Evolutionary conservation across 345 rosid species (phyloP).

Genomic region (Linum trigynum): DNA sequence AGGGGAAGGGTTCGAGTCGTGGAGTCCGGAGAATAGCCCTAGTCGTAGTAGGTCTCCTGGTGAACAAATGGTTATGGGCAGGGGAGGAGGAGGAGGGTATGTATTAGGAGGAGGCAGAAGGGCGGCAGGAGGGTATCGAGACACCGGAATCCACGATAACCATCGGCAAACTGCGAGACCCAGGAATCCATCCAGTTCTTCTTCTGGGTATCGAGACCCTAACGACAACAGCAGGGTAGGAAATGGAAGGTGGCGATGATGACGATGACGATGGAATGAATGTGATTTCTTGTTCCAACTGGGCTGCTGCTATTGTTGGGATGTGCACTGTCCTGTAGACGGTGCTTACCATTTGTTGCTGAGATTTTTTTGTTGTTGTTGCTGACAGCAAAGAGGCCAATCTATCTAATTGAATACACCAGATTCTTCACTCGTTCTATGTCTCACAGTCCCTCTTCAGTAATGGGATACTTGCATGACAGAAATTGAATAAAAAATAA

Average conservation of each 20-base stretch:
- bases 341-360: too few species aligned
- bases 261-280: background rate
- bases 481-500: too few species aligned
- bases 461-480: too few species aligned
- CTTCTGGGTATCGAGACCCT: constrained; percentile 37
- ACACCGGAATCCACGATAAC: constrained; percentile 23
- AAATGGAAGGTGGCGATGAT: constrained; percentile 46
- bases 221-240: constrained; percentile 21
- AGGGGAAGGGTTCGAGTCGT: constrained; percentile 58
- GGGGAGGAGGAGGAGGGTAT: constrained; percentile 7
- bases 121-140: constrained; percentile 16
- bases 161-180: constrained; percentile 13
- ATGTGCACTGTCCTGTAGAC: too few species aligned
- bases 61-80: background rate
- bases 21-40: constrained; percentile 86
- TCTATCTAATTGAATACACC: too few species aligned
- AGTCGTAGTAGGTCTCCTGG: constrained; percentile 25
- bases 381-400: too few species aligned
- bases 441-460: too few species aligned
- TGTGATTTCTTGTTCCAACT: too few species aligned
- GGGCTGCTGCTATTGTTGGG: too few species aligned
- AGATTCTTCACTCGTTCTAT: too few species aligned
- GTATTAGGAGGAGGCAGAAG: constrained; percentile 26
- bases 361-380: too few species aligned
- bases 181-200: constrained; percentile 33